Base-by-base conservation (phyloP, 2,329 filamentous ascomycete genomes). In the Ophiocordyceps polyrhachis-furcata region DNA sequence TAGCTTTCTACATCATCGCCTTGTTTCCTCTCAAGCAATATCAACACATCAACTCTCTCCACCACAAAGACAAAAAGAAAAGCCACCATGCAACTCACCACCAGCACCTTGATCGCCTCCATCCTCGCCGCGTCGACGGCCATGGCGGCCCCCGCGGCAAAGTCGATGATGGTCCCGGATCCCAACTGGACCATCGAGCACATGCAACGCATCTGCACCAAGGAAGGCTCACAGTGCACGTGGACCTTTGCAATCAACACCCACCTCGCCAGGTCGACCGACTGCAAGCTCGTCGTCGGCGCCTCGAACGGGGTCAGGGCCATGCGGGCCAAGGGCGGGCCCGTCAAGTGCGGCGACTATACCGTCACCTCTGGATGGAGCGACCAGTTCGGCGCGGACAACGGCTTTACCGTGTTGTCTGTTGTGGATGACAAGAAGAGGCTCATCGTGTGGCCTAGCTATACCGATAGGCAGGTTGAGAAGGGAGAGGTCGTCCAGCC, bases 341-440 rank as follows among this genome's bases (percentile, higher is more conserved):
- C 65, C 41, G 50, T 55, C 47, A 60, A 50, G 43, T 75, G 69
- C 60, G 71, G 70, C 37, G 53, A 53, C 47, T 76, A 63, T 62
- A 69, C 63, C 49, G 52, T 76, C 53, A 69, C 67, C 43, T 67
- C 66, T 2, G 68, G 69, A 60, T 76, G 71, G 71, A 70, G 65
- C 55, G 70, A 64, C 54, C 65, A 73, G 52, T 76, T 75, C 50
- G 73, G 71, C 43, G 46, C 58, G 13, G 66, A 56, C 49, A 60
- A 68, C 23, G 72, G 69, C 50, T 76, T 74, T 62, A 74, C 71
- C 21, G 72, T 68, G 20, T 58, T 75, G 25, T 61, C 67, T 19
- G 66, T 76, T 44, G 63, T 67, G 42, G 60, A 72, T 57, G 58
- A 61, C 49, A 49, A 50, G 44, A 55, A 61, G 51, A 58, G 57